A percentile compares a stretch with the other conserved stretches of the same genome.
Conservation (phyloP, 2,329 filamentous ascomycete species). For the Microsporum audouinii region DNA sequence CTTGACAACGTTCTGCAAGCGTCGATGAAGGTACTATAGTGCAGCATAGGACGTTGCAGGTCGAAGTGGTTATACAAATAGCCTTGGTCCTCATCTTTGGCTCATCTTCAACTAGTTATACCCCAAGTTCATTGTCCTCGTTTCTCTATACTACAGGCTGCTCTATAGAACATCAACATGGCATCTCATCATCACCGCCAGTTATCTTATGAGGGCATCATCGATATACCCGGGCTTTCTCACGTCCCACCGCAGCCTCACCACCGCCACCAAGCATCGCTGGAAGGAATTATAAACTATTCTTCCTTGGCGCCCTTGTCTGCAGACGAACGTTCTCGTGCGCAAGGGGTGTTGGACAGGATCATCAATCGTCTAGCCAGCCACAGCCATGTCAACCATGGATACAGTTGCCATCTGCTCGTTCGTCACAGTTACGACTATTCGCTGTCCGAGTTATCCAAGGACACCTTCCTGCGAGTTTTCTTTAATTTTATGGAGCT, state of each 20-base stretch:
- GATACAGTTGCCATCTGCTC: conserved; percentile 8
- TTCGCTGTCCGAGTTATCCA: conserved; percentile 14
- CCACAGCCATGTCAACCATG: neutral
- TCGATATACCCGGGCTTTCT: neutral
- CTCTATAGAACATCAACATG: neutral
- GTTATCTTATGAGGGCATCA: neutral
- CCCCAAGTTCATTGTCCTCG: no score
- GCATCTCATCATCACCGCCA: conserved; percentile 2
- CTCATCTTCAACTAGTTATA: no score
- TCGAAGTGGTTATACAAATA: no score
- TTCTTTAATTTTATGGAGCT: conserved; percentile 9
- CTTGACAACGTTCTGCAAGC: no score
- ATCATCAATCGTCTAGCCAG: conserved; percentile 7
- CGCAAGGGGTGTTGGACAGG: neutral
- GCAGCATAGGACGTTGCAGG: no score
- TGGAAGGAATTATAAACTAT: conserved; percentile 9
- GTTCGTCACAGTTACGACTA: conserved; percentile 16
- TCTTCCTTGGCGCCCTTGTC: neutral
- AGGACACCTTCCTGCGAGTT: conserved; percentile 11
- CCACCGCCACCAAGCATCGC: conserved; percentile 6
- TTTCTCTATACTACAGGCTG: no score
- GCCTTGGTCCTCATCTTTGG: no score
- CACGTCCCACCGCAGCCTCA: neutral
- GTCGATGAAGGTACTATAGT: no score
- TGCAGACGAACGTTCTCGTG: neutral